Base-by-base conservation (phyloP, 23 red algal genomes). In the Rhodosorus marinus region DNA sequence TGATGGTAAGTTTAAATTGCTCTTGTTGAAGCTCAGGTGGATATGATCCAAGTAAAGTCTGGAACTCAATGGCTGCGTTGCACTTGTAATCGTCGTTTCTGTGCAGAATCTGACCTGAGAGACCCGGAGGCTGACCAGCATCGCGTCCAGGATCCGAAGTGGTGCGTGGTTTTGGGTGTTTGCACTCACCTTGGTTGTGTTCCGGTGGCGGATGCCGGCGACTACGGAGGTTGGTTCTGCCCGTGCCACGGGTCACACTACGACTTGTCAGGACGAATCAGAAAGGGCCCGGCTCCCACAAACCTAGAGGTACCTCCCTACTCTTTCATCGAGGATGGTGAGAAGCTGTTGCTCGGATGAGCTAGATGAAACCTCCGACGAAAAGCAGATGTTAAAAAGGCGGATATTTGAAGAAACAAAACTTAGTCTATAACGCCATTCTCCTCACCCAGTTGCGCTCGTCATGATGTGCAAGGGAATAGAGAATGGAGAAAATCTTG, bases 111-210 rank as follows among this genome's bases (percentile, higher is more conserved):
- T n/a, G 62, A 69, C 9, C 49, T 98, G 49, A 55, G 90, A 33
- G 78, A 98, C 47, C 72, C 90, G 7, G 52, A 84, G 47, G 47
- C 64, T 20, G 90, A 98, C 57, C 40, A 73, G 27, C 58, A 64
- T 24, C 60, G 90, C 26, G 70, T 71, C 6, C 54, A 72, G 33
- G 65, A 98, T 58, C 90, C 90, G 19, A 75, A 84, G 46, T 98
- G 90, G 90, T 62, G 81, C 21, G 72, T 98, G 34, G 70, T 98
- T 4, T 25, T 98, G 34, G 90, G 90, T 19, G 81, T 98, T 33
- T 98, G 90, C 61, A 98, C 90, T 21, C 90, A 98, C 52, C 59
- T 98, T 24, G 90, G 90, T 3, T 98, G 90, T 42, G 81, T 98
- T 11, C 90, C 90, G 40, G 86, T 98, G 58, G 90, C 90, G 2